Evolutionary conservation across 306 rosid species (phyloP), one percentile per base, ranked within the genome.

Genomic region (Quercus mongolica): DNA sequence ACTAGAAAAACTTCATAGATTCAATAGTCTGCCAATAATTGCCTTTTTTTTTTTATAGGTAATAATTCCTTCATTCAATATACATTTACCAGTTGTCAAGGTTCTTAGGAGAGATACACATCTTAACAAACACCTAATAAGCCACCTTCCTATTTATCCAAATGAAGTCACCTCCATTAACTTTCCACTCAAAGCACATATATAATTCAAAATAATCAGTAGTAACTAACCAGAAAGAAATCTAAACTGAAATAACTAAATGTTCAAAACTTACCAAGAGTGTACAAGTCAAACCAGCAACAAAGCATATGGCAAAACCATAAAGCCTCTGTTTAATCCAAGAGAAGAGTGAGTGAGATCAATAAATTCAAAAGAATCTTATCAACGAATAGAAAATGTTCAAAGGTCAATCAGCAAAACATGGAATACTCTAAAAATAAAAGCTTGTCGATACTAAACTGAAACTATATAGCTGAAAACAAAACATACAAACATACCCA

Each of bases 301-400:
- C 74, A 80, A 94, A 91, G 91, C 98, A 94, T 72, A 92, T 91
- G 74, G 93, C 90, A 71, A 94, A 94, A 76, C 98, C 98, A 54
- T 94, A 90, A 31, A 94, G 69, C 82, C 98, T 85, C 98, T 94
- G 93, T 46, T 56, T 35, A 84, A 44, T 74, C 65, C 76, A 71
- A 85, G n/a, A 72, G 81, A 68, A 70, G 10, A 74, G 62, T 84
- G 80, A 76, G 71, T 80, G 71, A 49, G 51, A 51, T 49, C 52
- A 75, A 25, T 71, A 18, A 67, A 49, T 55, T 56, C 25, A 44
- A 9, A 63, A 20, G 44, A 82, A 83, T 67, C 57, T 23, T 30
- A 28, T 69, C 18, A 56, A 79, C 33, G 28, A 73, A 79, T 38
- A 57, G 82, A 80, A 35, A 33, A 67, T 35, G 25, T 67, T 67